Base-by-base conservation (phyloP, 306 rosid species). In the Styphnolobium japonicum region DNA sequence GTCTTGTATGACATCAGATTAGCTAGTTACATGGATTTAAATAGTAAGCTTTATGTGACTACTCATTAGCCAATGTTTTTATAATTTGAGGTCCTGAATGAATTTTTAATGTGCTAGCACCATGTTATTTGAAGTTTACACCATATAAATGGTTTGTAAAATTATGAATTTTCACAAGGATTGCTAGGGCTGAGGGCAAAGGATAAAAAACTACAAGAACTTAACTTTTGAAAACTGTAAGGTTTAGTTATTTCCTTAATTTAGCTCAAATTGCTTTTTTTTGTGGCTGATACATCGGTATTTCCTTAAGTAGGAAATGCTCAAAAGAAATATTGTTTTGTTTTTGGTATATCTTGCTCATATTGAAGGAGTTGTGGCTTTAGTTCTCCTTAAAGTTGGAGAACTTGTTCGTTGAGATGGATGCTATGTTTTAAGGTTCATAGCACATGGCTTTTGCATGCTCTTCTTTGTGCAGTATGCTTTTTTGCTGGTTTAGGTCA, bases 361-460 rank as follows among this genome's bases (percentile, higher is more conserved):
- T 58, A 27, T 27, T 74, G 69, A 16, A 42, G 62, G 33, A 75
- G 42, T 58, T 70, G 52, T 21, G 15, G 11, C 43, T 67, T 19
- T 56, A 60, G 10, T 69, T 67, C 22, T 46, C 63, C 63, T 60
- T 57, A 21, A 15, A 40, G 10, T 33, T 72, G 76, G 71, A 62
- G 34, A 76, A 40, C 66, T 33, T 19, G 29, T 62, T 64, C 29
- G 22, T 83, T 33, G n/a, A 52, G 60, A 16, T 10, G 18, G 58
- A 52, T 72, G 58, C 57, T 51, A n/a, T 60, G 8, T 23, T 66
- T 57, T 25, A 81, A 46, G 58, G n/a, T 37, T 82, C 61, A 37
- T 36, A 57, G 37, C 67, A 8, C 52, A 12, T 22, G 18, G 68
- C 48, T 4, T 77, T 77, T 64, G 34, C 49, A 65, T 55, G 53